A percentile compares a stretch with the other conserved stretches of the same genome.
These are phyloP conservation scores for Phialophora chinensis DNA, from an alignment of 2,329 filamentous ascomycete genomes.

Conservation along the genomic window DNA sequence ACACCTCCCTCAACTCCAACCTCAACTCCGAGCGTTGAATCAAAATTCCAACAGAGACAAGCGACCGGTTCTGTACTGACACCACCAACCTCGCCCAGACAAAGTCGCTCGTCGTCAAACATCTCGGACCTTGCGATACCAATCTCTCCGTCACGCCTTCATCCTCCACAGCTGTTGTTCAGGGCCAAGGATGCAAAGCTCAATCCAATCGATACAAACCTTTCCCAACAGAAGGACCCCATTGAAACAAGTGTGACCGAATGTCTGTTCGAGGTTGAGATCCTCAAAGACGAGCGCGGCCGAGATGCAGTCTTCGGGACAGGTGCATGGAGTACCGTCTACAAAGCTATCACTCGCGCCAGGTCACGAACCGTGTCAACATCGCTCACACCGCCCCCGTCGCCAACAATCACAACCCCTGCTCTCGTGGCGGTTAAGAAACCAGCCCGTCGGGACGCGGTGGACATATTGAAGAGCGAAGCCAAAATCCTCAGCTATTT, in stretches of 20 bases:
- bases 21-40: neutral
- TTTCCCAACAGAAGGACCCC: neutral
- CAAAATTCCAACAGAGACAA: slow-evolving; percentile 13
- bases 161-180: neutral
- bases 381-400: slow-evolving; percentile 46
- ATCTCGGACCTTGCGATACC: slow-evolving; percentile 18
- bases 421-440: slow-evolving; percentile 53
- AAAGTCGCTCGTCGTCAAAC: slow-evolving; percentile 23
- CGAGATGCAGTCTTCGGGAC: slow-evolving; percentile 49
- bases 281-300: slow-evolving; percentile 37
- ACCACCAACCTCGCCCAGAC: slow-evolving; percentile 35
- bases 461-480: slow-evolving; percentile 50
- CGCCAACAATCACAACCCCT: slow-evolving; percentile 31
- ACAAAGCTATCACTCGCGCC: slow-evolving; percentile 44
- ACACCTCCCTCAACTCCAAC: slow-evolving; percentile 34
- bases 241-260: slow-evolving; percentile 18
- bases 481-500: slow-evolving; percentile 51
- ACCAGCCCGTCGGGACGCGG: slow-evolving; percentile 50
- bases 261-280: slow-evolving; percentile 37
- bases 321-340: slow-evolving; percentile 57
- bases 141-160: slow-evolving; percentile 1
- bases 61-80: slow-evolving; percentile 27
- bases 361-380: slow-evolving; percentile 7
- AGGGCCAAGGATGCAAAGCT: slow-evolving; percentile 4
- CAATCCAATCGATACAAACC: slow-evolving; percentile 27